Evolutionary conservation across 805 yeast species (phyloP).

Genomic region (Tetrapisispora iriomotensis): DNA sequence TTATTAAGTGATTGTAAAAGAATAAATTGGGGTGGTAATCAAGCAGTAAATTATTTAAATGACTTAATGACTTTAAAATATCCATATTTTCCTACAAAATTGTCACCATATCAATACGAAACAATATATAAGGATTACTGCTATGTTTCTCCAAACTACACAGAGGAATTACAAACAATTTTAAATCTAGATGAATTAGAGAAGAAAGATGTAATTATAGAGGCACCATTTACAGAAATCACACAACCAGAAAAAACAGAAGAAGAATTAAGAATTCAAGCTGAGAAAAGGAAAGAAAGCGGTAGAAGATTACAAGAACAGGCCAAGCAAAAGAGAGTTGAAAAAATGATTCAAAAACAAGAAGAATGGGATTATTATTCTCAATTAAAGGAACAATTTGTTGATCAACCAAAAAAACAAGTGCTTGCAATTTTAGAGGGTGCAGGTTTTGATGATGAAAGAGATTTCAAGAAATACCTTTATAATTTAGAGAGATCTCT

Average conservation of each 20-base stretch:
- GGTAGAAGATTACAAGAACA: constrained; percentile 88
- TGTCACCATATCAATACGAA: constrained; percentile 54
- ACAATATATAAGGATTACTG: constrained; percentile 66
- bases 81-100: constrained; percentile 79
- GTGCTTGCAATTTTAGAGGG: constrained; percentile 45
- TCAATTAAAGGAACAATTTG: constrained; percentile 44
- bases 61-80: constrained; percentile 67
- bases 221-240: constrained; percentile 67
- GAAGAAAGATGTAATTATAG: constrained; percentile 62
- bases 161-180: constrained; percentile 45
- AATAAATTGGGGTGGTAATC: constrained; percentile 87
- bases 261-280: constrained; percentile 68
- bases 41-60: constrained; percentile 52
- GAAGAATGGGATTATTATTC: constrained; percentile 68
- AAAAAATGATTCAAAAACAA: constrained; percentile 70
- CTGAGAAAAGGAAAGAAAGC: constrained; percentile 72
- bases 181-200: constrained; percentile 58
- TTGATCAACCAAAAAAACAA: constrained; percentile 42
- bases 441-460: constrained; percentile 72
- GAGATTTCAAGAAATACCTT: constrained; percentile 60
- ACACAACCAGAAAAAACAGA: constrained; percentile 65
- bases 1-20: constrained; percentile 60
- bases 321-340: constrained; percentile 75
- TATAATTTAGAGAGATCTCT: constrained; percentile 56
- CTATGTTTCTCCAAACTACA: constrained; percentile 62